A percentile compares a stretch with the other conserved stretches of the same genome.
phyloP scores from a whole-genome alignment of 345 rosid species.

The Sapria himalayana region DNA sequence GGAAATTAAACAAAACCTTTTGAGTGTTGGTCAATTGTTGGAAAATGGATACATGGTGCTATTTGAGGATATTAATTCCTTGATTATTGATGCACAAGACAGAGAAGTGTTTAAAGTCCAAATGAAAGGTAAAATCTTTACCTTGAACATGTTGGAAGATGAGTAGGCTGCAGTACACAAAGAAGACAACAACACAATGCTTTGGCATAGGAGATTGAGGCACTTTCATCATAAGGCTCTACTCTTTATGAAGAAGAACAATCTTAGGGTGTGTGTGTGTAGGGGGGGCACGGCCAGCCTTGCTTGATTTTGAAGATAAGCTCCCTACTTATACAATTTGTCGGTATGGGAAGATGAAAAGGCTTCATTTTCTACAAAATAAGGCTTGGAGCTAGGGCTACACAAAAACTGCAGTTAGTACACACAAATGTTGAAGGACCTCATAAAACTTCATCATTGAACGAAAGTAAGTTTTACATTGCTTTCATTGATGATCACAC shows the following conservation, averaged over 20 bases:
- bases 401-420: not conserved
- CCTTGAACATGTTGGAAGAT: not conserved
- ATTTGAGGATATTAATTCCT: not conserved
- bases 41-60: not conserved
- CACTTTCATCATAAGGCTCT: not conserved
- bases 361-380: not conserved
- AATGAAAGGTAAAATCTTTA: slow-evolving; percentile 1
- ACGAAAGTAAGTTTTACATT: slow-evolving; percentile 3
- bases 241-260: slow-evolving; percentile 3
- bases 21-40: not conserved
- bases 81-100: slow-evolving; percentile 4
- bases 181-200: not conserved
- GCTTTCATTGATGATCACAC: slow-evolving; percentile 4
- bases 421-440: slow-evolving; percentile 3
- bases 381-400: slow-evolving; percentile 2
- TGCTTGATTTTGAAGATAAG: not conserved
- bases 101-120: slow-evolving; percentile 2
- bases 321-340: not conserved
- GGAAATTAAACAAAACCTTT: not conserved
- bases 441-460: not conserved
- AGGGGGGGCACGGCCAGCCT: not conserved
- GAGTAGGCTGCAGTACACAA: not conserved
- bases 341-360: not conserved
- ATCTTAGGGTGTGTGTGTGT: too few relatives aligned
- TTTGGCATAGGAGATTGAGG: not conserved